A percentile compares a stretch with the other conserved stretches of the same genome.
Conservation (phyloP, 1,139 yeast species). For the Yamadazyma sp. region DNA sequence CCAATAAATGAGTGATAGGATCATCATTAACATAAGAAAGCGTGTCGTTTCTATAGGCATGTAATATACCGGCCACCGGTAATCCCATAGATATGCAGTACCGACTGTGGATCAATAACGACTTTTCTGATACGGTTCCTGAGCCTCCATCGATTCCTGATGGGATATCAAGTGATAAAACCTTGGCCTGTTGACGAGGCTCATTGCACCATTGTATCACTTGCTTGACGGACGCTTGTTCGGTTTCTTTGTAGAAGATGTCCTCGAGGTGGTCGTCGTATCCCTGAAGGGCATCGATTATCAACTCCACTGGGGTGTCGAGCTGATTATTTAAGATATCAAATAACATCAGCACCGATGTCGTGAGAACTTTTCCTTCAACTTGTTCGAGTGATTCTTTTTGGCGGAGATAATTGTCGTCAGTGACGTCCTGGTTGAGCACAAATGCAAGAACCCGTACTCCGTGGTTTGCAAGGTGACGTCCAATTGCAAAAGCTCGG, state of each 20-base stretch:
- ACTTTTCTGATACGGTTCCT: slow-evolving; percentile 50
- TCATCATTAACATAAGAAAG: slow-evolving; percentile 25
- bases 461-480: slow-evolving; percentile 77
- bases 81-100: slow-evolving; percentile 73
- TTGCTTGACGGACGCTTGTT: slow-evolving; percentile 43
- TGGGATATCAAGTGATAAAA: slow-evolving; percentile 77
- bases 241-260: slow-evolving; percentile 40
- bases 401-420: slow-evolving; percentile 40
- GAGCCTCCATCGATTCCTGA: slow-evolving; percentile 86
- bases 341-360: slow-evolving; percentile 33
- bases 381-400: slow-evolving; percentile 52
- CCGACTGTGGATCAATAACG: slow-evolving; percentile 34
- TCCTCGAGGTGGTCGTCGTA: slow-evolving; percentile 68
- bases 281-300: slow-evolving; percentile 83
- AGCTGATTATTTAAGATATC: slow-evolving; percentile 41
- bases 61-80: slow-evolving; percentile 66
- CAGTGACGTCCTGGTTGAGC: slow-evolving; percentile 33
- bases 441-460: slow-evolving; percentile 64
- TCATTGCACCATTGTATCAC: slow-evolving; percentile 61
- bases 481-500: slow-evolving; percentile 75
- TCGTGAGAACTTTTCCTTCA: slow-evolving; percentile 43
- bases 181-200: slow-evolving; percentile 44
- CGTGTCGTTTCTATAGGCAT: slow-evolving; percentile 54
- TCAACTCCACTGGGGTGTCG: slow-evolving; percentile 75
- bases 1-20: slow-evolving; percentile 46